These are phyloP conservation scores for Lactarius akahatsu DNA, from an alignment of 768 basidiomycete genomes.

Conservation along the genomic window DNA sequence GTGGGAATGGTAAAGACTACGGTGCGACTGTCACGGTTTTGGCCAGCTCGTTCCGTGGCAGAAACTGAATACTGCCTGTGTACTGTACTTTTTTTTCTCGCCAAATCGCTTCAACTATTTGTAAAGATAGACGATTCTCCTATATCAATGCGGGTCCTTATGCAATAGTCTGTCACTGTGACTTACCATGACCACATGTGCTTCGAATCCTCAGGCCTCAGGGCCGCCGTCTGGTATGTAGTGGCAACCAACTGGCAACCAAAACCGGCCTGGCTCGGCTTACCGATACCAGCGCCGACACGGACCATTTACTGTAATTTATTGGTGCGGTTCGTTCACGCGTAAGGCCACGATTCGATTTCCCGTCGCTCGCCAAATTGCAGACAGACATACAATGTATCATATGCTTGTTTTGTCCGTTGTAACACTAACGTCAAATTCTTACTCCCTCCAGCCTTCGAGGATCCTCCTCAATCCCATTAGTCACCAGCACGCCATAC, in stretches of 20 bases:
- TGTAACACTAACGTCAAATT: constrained; percentile 49
- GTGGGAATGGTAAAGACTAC: constrained; percentile 7
- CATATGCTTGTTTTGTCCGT: not conserved
- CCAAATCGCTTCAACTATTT: not conserved
- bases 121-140: not conserved
- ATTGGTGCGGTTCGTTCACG: too few relatives aligned
- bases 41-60: not conserved
- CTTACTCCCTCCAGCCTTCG: constrained; percentile 64
- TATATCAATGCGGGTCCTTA: too few relatives aligned
- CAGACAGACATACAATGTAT: not conserved
- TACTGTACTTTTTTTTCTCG: too few relatives aligned
- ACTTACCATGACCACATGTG: too few relatives aligned
- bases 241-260: too few relatives aligned
- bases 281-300: too few relatives aligned
- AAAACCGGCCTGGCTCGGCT: too few relatives aligned
- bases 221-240: too few relatives aligned
- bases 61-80: not conserved
- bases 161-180: too few relatives aligned
- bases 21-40: constrained; percentile 3
- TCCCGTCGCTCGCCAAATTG: not conserved
- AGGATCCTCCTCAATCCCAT: constrained; percentile 75
- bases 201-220: too few relatives aligned
- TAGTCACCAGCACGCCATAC: constrained; percentile 62
- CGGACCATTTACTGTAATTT: too few relatives aligned
- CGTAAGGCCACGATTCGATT: too few relatives aligned